These are phyloP conservation scores for Bretschneidera sinensis DNA, from an alignment of 345 rosid genomes.

Conservation along the genomic window DNA sequence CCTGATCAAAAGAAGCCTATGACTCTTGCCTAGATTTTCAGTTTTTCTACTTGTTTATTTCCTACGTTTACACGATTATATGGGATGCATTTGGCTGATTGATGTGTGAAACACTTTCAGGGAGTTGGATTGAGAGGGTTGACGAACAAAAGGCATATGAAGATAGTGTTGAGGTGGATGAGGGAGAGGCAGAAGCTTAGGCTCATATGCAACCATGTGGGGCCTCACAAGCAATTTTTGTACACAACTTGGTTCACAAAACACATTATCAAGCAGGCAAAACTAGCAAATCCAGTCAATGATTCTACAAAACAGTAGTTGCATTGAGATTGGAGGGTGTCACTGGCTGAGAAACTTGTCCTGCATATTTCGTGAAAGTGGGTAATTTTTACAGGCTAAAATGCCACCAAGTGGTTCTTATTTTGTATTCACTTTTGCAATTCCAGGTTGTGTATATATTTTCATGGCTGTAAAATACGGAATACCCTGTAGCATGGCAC, in stretches of 20 bases:
- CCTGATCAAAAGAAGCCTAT: too few relatives aligned
- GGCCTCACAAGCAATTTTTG: slow-evolving; percentile 62
- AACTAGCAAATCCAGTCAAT: slow-evolving; percentile 3
- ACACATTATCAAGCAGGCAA: slow-evolving; percentile 19
- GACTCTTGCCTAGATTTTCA: too few relatives aligned
- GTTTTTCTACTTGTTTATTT: too few relatives aligned
- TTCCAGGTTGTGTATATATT: too few relatives aligned
- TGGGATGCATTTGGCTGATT: not conserved
- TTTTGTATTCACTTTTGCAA: too few relatives aligned
- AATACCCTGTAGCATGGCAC: too few relatives aligned
- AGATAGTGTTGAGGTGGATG: slow-evolving; percentile 67
- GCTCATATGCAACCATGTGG: slow-evolving; percentile 61
- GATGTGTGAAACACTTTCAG: slow-evolving; percentile 15
- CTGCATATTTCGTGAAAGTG: too few relatives aligned
- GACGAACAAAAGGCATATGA: slow-evolving; percentile 53
- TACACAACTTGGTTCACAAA: slow-evolving; percentile 66
- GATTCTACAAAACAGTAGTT: not conserved
- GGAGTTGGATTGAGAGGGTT: slow-evolving; percentile 55
- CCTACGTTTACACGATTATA: too few relatives aligned
- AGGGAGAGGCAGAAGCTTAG: slow-evolving; percentile 62
- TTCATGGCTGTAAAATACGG: too few relatives aligned
- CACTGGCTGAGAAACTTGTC: not conserved
- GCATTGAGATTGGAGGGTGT: not conserved
- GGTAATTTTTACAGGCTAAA: too few relatives aligned
- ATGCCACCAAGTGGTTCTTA: too few relatives aligned